Conservation (phyloP, 164 flowering plant genomes). For the Hamamelis virginiana region DNA sequence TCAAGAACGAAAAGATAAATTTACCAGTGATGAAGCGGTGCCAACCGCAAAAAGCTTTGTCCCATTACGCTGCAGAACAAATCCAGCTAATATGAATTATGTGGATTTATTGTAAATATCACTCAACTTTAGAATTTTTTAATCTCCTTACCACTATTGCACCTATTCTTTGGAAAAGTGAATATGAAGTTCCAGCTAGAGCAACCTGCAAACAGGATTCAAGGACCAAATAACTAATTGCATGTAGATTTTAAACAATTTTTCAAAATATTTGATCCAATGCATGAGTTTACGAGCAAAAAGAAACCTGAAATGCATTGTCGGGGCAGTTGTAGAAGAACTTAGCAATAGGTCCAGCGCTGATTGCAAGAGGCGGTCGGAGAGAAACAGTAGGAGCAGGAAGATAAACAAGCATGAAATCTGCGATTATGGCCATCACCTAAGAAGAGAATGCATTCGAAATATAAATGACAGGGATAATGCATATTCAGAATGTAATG, state of each 20-base stretch:
- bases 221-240: constrained; percentile 9
- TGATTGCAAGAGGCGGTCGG: constrained; percentile 63
- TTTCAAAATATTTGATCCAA: not conserved
- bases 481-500: not conserved
- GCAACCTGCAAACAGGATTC: constrained; percentile 60
- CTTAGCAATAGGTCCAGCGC: constrained; percentile 81
- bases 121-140: not conserved
- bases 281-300: constrained; percentile 2
- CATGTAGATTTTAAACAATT: not conserved
- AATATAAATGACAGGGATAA: not conserved
- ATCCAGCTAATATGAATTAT: not conserved
- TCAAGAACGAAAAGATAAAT: constrained; percentile 8
- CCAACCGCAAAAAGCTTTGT: constrained; percentile 96
- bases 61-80: constrained; percentile 76
- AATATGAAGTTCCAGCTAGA: constrained; percentile 75
- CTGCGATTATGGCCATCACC: constrained; percentile 98
- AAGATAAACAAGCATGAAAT: constrained; percentile 98
- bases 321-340: constrained; percentile 90
- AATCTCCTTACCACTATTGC: constrained; percentile 65
- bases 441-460: constrained; percentile 22
- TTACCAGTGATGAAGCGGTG: constrained; percentile 86
- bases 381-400: constrained; percentile 99
- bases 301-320: constrained; percentile 88
- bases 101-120: not conserved
- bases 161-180: constrained; percentile 81